A percentile compares a stretch with the other conserved stretches of the same genome.
Conservation (phyloP, 352 stramenopile genomes). For the Globisporangium spiculum region DNA sequence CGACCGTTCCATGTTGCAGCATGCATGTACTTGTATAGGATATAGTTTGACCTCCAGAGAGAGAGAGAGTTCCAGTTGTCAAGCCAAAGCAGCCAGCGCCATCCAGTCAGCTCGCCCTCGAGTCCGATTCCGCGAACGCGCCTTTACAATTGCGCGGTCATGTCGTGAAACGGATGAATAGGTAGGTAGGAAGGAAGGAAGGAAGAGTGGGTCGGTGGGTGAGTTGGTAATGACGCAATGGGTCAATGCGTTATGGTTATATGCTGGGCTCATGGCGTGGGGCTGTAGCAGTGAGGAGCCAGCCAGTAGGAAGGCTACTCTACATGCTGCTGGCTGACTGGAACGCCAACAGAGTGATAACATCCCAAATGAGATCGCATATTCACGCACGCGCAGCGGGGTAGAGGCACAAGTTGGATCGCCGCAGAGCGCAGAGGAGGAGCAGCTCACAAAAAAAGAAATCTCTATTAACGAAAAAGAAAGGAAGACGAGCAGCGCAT, state of each 20-base stretch:
- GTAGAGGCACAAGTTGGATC: background rate
- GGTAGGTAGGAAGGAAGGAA: too few species aligned
- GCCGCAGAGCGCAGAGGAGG: background rate
- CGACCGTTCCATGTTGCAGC: too few species aligned
- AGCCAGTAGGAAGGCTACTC: background rate
- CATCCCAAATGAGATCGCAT: background rate
- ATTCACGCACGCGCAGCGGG: background rate
- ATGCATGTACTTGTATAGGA: too few species aligned
- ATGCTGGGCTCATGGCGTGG: background rate
- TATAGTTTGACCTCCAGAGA: too few species aligned
- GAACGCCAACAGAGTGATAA: background rate
- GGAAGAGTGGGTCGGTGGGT: background rate
- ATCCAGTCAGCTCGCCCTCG: background rate
- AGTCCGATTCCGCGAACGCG: constrained; percentile 6
- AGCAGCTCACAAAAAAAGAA: background rate
- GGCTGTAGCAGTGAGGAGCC: background rate
- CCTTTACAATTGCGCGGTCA: constrained; percentile 5
- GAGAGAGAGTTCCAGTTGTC: background rate
- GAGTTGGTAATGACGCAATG: constrained; percentile 1
- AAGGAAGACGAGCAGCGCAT: background rate
- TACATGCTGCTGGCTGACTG: background rate
- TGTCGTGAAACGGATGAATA: background rate
- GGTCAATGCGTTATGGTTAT: background rate
- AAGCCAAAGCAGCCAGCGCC: background rate
- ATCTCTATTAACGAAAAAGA: background rate